These are phyloP conservation scores for Mortierella antarctica DNA, from an alignment of 192 early-diverging fungal genomes.

Conservation along the genomic window DNA sequence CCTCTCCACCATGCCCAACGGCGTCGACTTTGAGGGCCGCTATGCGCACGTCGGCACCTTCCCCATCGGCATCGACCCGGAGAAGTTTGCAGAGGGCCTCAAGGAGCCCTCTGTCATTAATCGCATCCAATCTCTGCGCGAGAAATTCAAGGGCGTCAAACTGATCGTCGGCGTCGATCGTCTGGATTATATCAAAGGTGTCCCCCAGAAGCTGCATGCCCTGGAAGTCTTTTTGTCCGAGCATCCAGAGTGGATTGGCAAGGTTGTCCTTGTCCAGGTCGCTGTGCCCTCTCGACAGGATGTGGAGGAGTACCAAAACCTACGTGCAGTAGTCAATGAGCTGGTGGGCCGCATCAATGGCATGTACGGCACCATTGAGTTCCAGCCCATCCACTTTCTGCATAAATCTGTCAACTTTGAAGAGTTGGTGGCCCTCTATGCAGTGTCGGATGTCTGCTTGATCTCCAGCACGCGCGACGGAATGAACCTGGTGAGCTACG, in stretches of 20 bases:
- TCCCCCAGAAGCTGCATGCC: conserved; percentile 98
- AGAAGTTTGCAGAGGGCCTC: conserved; percentile 91
- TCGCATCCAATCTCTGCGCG: conserved; percentile 84
- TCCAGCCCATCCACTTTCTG: conserved; percentile 98
- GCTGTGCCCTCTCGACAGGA: conserved; percentile 98
- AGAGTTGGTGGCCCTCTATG: conserved; percentile 96
- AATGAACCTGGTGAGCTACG: conserved; percentile 99
- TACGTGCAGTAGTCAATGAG: conserved; percentile 95
- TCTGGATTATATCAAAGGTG: conserved; percentile 99
- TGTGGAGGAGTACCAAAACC: conserved; percentile 98
- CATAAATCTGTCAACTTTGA: conserved; percentile 96
- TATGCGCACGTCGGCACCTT: conserved; percentile 97
- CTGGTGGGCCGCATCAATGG: conserved; percentile 99
- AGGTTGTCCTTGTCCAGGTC: conserved; percentile 95
- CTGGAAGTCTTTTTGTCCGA: conserved; percentile 90
- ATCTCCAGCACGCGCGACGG: conserved; percentile 99
- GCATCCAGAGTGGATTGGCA: conserved; percentile 93
- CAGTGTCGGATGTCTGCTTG: conserved; percentile 95
- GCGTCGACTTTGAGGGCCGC: conserved; percentile 93
- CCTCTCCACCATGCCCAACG: conserved; percentile 91
- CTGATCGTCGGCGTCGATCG: conserved; percentile 98
- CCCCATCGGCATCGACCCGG: conserved; percentile 99
- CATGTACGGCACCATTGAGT: conserved; percentile 94
- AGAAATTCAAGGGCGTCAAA: conserved; percentile 86
- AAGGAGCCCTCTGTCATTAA: conserved; percentile 71